phyloP scores from a whole-genome alignment of 164 flowering plant species.

The Macadamia tetraphylla region DNA sequence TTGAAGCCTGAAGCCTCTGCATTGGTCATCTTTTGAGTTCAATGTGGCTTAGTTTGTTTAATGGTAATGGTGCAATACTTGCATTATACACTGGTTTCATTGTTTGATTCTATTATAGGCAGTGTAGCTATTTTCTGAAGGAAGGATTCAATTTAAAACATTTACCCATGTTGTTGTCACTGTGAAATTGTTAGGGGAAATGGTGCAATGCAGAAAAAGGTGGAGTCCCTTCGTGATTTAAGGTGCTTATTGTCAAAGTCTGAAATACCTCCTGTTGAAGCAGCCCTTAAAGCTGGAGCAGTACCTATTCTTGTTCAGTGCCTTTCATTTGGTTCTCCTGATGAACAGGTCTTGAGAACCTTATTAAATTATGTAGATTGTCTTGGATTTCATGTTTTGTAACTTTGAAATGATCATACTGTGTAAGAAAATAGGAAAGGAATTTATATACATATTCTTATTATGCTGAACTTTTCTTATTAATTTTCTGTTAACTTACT shows the following conservation, averaged over 20 bases:
- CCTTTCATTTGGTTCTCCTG: constrained; percentile 96
- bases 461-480: no score
- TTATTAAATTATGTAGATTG: background rate
- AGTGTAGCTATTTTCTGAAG: no score
- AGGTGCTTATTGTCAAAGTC: constrained; percentile 80
- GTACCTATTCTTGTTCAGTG: constrained; percentile 76
- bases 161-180: background rate
- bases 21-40: background rate
- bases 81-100: no score
- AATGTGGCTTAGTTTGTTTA: no score
- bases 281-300: constrained; percentile 75
- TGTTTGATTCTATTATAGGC: no score
- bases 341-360: constrained; percentile 69
- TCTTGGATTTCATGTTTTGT: background rate
- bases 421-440: no score
- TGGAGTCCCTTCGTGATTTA: constrained; percentile 63
- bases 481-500: no score
- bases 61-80: no score
- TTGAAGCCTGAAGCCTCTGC: background rate
- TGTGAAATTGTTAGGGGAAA: constrained; percentile 55
- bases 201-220: constrained; percentile 70
- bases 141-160: background rate
- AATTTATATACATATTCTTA: no score
- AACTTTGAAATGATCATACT: background rate
- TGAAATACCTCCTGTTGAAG: constrained; percentile 83